Evolutionary conservation across 2,329 filamentous ascomycete genomes (phyloP).

Genomic region (Endoconidiophora laricicola): DNA sequence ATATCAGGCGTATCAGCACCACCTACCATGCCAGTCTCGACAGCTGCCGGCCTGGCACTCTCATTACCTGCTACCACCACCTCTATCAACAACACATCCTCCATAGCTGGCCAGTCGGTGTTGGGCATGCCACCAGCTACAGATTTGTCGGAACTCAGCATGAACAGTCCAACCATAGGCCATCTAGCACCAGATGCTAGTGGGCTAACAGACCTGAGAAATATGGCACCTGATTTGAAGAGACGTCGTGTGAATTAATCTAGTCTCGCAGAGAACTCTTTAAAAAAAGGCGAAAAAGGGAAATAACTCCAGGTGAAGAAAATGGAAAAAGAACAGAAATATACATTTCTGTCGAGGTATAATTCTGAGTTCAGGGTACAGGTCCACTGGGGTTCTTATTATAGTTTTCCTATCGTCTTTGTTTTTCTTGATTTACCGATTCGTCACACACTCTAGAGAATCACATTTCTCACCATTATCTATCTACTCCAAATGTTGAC

Average conservation of each 20-base stretch:
- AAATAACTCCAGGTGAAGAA: background rate
- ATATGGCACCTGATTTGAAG: constrained; percentile 8
- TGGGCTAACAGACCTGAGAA: background rate
- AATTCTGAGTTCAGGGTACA: too few species aligned
- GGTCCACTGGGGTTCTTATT: too few species aligned
- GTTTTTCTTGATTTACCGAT: too few species aligned
- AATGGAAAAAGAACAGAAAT: background rate
- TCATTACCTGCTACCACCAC: background rate
- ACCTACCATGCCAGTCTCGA: background rate
- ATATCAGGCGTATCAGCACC: background rate
- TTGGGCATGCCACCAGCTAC: constrained; percentile 7
- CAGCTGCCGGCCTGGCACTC: background rate
- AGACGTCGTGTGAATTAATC: constrained; percentile 9
- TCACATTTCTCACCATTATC: too few species aligned
- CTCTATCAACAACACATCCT: background rate
- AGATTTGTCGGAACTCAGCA: constrained; percentile 10
- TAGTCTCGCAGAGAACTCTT: too few species aligned
- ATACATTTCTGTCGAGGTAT: too few species aligned
- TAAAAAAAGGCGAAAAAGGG: background rate
- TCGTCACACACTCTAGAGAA: too few species aligned
- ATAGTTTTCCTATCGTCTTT: too few species aligned
- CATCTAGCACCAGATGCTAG: background rate
- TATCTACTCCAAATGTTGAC: too few species aligned
- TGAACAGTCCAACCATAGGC: constrained; percentile 9
- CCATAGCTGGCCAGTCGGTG: background rate